Conservation (phyloP, 108 stramenopile genomes). For the Fragilaria crotonensis region DNA sequence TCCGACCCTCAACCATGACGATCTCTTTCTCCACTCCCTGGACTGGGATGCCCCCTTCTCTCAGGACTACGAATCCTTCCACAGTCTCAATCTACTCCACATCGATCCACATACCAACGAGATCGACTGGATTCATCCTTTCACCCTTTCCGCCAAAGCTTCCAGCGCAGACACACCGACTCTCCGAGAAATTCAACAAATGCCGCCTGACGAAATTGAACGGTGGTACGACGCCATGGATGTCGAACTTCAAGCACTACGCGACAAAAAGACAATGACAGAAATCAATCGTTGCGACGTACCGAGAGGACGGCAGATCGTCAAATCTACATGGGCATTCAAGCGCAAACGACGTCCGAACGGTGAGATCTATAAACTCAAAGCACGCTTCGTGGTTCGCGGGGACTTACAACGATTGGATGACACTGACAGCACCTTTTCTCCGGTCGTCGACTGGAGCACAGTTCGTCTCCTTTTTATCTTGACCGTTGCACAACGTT, state of each 20-base stretch:
- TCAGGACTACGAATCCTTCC: neutral
- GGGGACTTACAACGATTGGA: constrained; percentile 16
- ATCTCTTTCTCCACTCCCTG: neutral
- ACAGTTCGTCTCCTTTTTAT: constrained; percentile 22
- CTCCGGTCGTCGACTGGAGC: constrained; percentile 44
- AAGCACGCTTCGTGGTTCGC: constrained; percentile 25
- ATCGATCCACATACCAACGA: neutral
- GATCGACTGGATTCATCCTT: neutral
- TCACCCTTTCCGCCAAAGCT: neutral
- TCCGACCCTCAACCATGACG: neutral
- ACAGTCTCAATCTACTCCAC: neutral
- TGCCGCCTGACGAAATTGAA: neutral
- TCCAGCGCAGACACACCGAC: neutral
- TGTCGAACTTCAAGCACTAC: neutral
- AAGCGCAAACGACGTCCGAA: constrained; percentile 32
- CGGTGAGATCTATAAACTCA: constrained; percentile 36
- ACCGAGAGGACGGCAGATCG: neutral
- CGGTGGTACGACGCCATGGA: neutral
- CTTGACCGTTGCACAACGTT: constrained; percentile 3
- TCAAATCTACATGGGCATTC: constrained; percentile 22
- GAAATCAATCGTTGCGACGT: neutral
- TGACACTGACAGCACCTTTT: constrained; percentile 18
- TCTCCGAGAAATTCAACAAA: neutral
- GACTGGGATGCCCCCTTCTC: neutral
- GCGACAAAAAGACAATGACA: neutral